Conservation (phyloP, 208 protist species). For the Wallacemonas rigidus region DNA sequence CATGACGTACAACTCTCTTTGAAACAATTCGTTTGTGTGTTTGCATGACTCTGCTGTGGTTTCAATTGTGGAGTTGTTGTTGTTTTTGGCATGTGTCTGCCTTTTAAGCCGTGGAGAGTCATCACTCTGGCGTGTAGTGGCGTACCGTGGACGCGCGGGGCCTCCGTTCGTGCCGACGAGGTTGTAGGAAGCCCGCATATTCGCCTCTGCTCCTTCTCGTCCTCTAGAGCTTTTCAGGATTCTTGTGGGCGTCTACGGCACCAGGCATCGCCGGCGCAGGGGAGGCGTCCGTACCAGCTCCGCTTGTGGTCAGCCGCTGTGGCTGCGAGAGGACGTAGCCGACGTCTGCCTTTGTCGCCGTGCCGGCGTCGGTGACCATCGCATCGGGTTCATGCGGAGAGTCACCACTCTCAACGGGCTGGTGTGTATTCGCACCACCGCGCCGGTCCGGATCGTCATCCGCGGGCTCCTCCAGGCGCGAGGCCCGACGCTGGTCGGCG, state of each 20-base stretch:
- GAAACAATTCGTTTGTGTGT: neutral
- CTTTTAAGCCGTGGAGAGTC: no score
- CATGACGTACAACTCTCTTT: no score
- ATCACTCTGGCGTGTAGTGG: no score
- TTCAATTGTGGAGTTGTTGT: no score
- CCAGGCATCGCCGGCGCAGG: conserved; percentile 12
- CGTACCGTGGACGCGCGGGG: no score
- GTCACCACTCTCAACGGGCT: conserved; percentile 20
- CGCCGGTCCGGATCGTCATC: conserved; percentile 10
- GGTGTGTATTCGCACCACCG: conserved; percentile 6
- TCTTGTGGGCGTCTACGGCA: conserved; percentile 15
- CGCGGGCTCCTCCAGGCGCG: conserved; percentile 22
- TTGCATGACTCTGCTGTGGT: neutral
- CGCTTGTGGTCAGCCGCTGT: conserved; percentile 22
- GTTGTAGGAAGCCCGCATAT: no score
- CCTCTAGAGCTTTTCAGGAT: conserved; percentile 4
- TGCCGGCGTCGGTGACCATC: neutral
- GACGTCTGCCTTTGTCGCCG: conserved; percentile 24
- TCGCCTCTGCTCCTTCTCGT: no score
- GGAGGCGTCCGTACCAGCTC: neutral
- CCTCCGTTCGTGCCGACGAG: no score
- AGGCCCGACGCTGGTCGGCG: neutral
- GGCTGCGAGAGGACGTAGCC: conserved; percentile 38
- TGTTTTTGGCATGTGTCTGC: no score
- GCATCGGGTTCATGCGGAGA: conserved; percentile 27